Evolutionary conservation across 495 filamentous ascomycete genomes (phyloP), one percentile per base, ranked within the genome.

Genomic region (Aspergillus wentii): DNA sequence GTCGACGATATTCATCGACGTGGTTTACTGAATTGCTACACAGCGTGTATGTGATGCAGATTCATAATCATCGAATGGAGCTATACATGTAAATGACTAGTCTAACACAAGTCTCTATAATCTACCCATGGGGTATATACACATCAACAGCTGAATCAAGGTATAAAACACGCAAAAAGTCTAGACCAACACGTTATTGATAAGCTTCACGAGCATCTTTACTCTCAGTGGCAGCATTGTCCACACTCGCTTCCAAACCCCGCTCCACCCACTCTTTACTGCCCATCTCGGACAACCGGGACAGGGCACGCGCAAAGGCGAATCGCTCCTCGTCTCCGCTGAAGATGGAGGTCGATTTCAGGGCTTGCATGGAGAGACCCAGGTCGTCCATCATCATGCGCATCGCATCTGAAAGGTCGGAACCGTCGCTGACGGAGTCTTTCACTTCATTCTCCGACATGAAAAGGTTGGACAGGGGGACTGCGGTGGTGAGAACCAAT

Each of bases 291-390:
- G 65, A 80, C 48, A 98, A 66, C 38, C 92, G 68, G 21, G 83
- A 88, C 46, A 97, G 53, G 5, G 92, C 92, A 15, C 92, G 71
- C 34, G 89, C 89, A 62, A 98, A 98, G 0, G 92, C 92, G 66
- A 98, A 98, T 5, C 86, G 72, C 65, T 98, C 92, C 71, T 98
- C 92, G 35, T 97, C 92, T 11, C 92, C 94, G 7, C 82, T 86
- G 61, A 98, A 98, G 35, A 97, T 75, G 44, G 74, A 87, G 17
- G 79, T 86, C 44, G 83, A 85, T 63, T 94, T 92, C 46, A 98
- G 69, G 57, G 85, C 78, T 22, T 78, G 72, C 72, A 91, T 90
- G 30, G 84, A 90, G 65, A 91, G 72, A 16, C 89, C 88, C 32
- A 97, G 61, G 57, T 95, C 89, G 53, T 96, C 94, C 86, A 97